phyloP scores from a whole-genome alignment of 768 basidiomycete genomes.

The Crucibulum laeve region DNA sequence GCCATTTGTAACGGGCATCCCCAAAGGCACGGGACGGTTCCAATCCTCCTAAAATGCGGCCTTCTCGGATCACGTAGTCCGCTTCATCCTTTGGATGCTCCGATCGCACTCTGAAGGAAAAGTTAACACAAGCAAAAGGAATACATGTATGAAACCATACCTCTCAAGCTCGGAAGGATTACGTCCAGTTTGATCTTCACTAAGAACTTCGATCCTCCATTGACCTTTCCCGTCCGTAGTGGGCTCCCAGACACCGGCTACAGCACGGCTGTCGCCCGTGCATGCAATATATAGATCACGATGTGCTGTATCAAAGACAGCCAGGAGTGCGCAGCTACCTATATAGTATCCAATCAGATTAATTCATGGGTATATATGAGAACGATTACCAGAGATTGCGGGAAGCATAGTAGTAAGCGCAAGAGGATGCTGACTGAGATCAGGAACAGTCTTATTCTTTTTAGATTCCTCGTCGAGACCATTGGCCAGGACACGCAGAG shows the following conservation, averaged over 20 bases:
- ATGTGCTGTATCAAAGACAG: constrained; percentile 81
- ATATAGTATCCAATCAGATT: constrained; percentile 12
- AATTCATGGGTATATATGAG: constrained; percentile 5
- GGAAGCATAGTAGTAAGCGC: constrained; percentile 73
- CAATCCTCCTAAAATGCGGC: constrained; percentile 82
- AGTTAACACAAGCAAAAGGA: not conserved
- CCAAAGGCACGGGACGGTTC: constrained; percentile 88
- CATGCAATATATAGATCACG: constrained; percentile 85
- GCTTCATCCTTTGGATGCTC: constrained; percentile 82
- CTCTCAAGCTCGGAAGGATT: constrained; percentile 81
- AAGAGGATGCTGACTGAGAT: constrained; percentile 67
- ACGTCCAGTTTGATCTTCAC: constrained; percentile 93
- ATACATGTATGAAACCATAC: constrained; percentile 33
- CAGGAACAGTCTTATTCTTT: constrained; percentile 52
- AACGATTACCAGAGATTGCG: constrained; percentile 63
- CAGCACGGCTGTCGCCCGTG: constrained; percentile 92
- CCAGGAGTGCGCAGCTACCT: constrained; percentile 91
- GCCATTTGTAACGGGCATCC: constrained; percentile 89
- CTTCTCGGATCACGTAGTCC: constrained; percentile 67
- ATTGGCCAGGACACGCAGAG: constrained; percentile 65
- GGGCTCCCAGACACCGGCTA: constrained; percentile 88
- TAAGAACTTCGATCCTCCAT: constrained; percentile 93
- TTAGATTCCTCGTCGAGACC: constrained; percentile 47
- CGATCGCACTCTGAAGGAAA: constrained; percentile 56
- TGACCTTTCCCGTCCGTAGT: constrained; percentile 57